Percentiles rank a stretch among this genome's conserved stretches.
Conservation (phyloP, 192 early-diverging fungal species). For the Spizellomyces sp. region DNA sequence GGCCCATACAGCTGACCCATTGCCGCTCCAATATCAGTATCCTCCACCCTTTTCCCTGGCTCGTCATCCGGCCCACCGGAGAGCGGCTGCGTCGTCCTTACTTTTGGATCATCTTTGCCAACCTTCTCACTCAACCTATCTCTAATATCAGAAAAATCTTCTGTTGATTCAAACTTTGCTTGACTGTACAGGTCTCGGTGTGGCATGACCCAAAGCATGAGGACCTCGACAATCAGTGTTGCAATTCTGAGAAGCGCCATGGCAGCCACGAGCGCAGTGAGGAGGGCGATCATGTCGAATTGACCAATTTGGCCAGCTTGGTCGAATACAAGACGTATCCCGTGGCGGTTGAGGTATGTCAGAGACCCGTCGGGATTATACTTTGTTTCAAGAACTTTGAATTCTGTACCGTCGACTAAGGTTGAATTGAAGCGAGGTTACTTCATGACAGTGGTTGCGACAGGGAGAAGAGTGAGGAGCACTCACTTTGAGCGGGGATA, state of each 20-base stretch:
- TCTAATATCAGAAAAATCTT: slow-evolving; percentile 24
- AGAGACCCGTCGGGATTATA: slow-evolving; percentile 38
- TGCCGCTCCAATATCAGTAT: no score
- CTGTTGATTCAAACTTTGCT: slow-evolving; percentile 31
- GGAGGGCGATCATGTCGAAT: slow-evolving; percentile 32
- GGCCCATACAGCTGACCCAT: no score
- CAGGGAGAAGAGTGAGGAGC: background rate
- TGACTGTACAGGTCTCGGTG: slow-evolving; percentile 22
- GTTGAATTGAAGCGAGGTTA: no score
- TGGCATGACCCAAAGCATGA: slow-evolving; percentile 39
- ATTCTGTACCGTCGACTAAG: slow-evolving; percentile 30
- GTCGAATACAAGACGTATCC: slow-evolving; percentile 35
- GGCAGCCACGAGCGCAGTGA: slow-evolving; percentile 39
- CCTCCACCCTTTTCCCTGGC: no score
- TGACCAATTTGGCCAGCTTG: slow-evolving; percentile 40
- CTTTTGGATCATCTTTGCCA: no score
- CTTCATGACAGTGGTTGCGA: background rate
- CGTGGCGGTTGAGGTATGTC: slow-evolving; percentile 36
- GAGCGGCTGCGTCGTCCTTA: no score
- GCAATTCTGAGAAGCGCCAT: slow-evolving; percentile 38
- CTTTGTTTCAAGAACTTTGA: slow-evolving; percentile 24
- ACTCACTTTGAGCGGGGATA: slow-evolving; percentile 28
- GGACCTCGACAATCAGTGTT: slow-evolving; percentile 35
- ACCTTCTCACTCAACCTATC: background rate
- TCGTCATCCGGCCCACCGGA: no score